A percentile compares a stretch with the other conserved stretches of the same genome.
These are phyloP conservation scores for Tulasnella sp. DNA, from an alignment of 768 basidiomycete species.

Conservation along the genomic window DNA sequence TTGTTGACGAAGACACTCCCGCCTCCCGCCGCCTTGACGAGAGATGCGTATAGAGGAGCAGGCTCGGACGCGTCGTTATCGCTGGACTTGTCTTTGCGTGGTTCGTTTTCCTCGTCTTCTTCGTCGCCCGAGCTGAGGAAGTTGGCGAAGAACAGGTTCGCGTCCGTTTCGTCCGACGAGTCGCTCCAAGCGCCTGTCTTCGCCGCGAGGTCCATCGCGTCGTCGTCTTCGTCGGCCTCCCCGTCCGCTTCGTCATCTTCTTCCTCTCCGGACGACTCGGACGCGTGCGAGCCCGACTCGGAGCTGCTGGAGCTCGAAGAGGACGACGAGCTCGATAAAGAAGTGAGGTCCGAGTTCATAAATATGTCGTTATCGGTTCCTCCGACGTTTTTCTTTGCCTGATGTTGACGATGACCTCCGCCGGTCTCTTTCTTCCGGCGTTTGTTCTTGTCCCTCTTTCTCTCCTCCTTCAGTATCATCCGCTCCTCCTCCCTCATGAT, in stretches of 20 bases:
- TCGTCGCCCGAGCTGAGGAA: constrained; percentile 13
- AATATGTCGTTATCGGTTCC: not conserved
- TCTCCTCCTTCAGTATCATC: constrained; percentile 26
- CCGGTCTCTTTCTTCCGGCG: constrained; percentile 25
- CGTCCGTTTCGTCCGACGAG: constrained; percentile 34
- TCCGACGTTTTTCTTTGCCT: not conserved
- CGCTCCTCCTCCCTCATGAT: constrained; percentile 21
- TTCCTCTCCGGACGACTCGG: constrained; percentile 40
- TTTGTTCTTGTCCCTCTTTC: constrained; percentile 44
- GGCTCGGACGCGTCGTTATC: constrained; percentile 18
- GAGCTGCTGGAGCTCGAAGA: not conserved
- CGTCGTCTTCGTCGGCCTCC: constrained; percentile 15
- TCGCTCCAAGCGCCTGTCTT: not conserved
- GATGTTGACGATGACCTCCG: constrained; percentile 37
- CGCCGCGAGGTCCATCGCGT: constrained; percentile 39
- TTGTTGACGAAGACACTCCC: not conserved
- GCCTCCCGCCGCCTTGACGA: not conserved
- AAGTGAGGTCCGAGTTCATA: not conserved
- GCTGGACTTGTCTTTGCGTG: not conserved
- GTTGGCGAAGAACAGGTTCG: constrained; percentile 32
- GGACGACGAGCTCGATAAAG: not conserved
- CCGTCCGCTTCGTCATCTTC: constrained; percentile 29
- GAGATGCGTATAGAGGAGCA: not conserved
- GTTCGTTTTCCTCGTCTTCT: constrained; percentile 11
- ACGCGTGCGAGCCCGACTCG: not conserved